Evolutionary conservation across 306 rosid genomes (phyloP), one percentile per base, ranked within the genome.

Genomic region (Astragalus membranaceus): DNA sequence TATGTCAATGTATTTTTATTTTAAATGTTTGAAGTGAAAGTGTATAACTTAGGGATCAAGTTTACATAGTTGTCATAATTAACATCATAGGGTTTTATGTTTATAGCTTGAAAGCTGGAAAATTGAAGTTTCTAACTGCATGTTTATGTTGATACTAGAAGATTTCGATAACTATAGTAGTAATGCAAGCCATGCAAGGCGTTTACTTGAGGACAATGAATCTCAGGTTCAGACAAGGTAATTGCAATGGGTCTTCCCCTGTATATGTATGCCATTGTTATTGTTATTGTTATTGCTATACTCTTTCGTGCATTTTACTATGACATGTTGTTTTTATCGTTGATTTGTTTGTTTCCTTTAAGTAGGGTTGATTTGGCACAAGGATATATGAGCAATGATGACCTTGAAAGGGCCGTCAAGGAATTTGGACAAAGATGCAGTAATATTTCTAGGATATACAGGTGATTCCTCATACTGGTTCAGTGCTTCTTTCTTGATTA

Each of bases 381-480:
- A 70, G 98, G 91, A 60, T 94, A 91, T 79, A 87, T 90, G 99
- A 87, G 84, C 51, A 94, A 88, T 83, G 47, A 75, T 48, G 95
- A 91, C 26, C 99, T 94, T 71, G 97, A 87, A 78, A 73, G 60
- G 62, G 87, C 89, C 48, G 64, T 94, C 29, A 80, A 81, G 80
- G 82, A 80, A 17, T 87, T 91, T 15, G 87, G 86, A 56, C 69
- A 54, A 80, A 86, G 88, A 82, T 88, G 97, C 70, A 84, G 88
- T 59, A 87, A 80, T 77, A 94, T 91, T 84, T 87, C 97, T 76
- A 85, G 91, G 78, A 85, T 94, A 60, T 94, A 94, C 85, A 94
- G 96, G 99, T 93, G 83, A 87, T 82, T 85, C 73, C 75, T 77
- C 79, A 73, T 41, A 64, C 75, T n/a, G 49, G 12, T 66, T 3